Base-by-base conservation (phyloP, 495 filamentous ascomycete genomes). In the Aspergillus haitiensis region DNA sequence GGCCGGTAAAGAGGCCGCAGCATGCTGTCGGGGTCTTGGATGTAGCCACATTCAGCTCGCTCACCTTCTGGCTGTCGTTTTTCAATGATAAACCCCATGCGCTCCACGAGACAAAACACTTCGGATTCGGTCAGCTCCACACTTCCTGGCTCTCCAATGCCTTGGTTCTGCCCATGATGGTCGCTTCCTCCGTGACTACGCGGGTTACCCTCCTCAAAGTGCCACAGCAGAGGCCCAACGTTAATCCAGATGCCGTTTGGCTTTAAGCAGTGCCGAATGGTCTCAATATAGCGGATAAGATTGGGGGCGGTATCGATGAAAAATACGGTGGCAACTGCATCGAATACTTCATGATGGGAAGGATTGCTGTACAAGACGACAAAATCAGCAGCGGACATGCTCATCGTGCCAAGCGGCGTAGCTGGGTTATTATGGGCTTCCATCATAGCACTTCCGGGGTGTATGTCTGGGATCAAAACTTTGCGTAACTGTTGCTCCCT, bases 221-320 rank as follows among this genome's bases (percentile, higher is more conserved):
- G 92, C 92, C 92, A 98, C 16, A 97, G 78, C 46, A 98, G 74
- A 9, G 94, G 94, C 0, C 94, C 94, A 18, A 94, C 73, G 72
- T 98, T 98, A 62, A 92, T 86, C 81, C 94, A 92, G 7, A 95
- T 56, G 4, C 94, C 94, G 18, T 87, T 87, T 0, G 85, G 78
- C 63, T 86, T 88, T 37, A 98, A 76, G 64, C 92, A 93, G 66
- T 89, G 82, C 32, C 77, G 75, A 54, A 98, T 87, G 13, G 89
- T 85, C 72, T 95, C 86, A 15, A 98, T 83, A 65, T 98, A 98
- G 9, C 86, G 82, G 55, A 97, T 87, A 31, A 97, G 67, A 69
- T 98, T 97, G 15, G 93, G 92, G 31, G 94, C 94, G 5, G 94
- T 98, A 70, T 98, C 95, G 34, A 98, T 88, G 77, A 98, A 98